These are phyloP conservation scores for Biscogniauxia mediterranea DNA, from an alignment of 2,329 filamentous ascomycete species.

Conservation along the genomic window DNA sequence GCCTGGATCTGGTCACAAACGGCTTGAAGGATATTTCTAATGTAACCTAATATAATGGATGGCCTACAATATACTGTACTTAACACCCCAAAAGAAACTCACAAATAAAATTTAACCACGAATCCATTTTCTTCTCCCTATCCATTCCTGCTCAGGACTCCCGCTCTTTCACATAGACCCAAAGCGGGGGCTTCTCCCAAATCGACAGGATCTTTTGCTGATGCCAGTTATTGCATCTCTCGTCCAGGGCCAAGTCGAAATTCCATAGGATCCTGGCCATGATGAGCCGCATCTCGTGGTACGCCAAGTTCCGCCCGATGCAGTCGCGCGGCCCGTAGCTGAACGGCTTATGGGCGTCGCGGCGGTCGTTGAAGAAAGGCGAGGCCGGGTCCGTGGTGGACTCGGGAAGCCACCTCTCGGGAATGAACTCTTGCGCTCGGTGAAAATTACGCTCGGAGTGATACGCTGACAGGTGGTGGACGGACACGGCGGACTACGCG, in stretches of 20 bases:
- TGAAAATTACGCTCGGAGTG: conserved; percentile 25
- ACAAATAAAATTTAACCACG: too few relatives aligned
- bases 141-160: background rate
- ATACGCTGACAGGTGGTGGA: conserved; percentile 27
- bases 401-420: conserved; percentile 27
- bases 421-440: conserved; percentile 22
- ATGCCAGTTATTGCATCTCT: conserved; percentile 22
- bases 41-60: too few relatives aligned
- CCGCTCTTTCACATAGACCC: conserved; percentile 16
- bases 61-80: too few relatives aligned
- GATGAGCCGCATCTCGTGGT: conserved; percentile 30
- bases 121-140: too few relatives aligned
- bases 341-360: conserved; percentile 26
- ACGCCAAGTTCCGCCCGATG: conserved; percentile 25
- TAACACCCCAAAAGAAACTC: too few relatives aligned
- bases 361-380: conserved; percentile 26
- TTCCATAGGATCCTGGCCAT: conserved; percentile 27
- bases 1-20: too few relatives aligned
- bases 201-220: conserved; percentile 24
- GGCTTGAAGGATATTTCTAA: too few relatives aligned
- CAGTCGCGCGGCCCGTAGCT: conserved; percentile 25
- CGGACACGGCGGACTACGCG: conserved; percentile 19
- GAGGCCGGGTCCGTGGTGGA: conserved; percentile 19
- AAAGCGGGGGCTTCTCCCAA: conserved; percentile 28
- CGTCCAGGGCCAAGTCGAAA: conserved; percentile 25